These are phyloP conservation scores for Kurtzmaniella cleridarum DNA, from an alignment of 805 yeast genomes.

Conservation along the genomic window DNA sequence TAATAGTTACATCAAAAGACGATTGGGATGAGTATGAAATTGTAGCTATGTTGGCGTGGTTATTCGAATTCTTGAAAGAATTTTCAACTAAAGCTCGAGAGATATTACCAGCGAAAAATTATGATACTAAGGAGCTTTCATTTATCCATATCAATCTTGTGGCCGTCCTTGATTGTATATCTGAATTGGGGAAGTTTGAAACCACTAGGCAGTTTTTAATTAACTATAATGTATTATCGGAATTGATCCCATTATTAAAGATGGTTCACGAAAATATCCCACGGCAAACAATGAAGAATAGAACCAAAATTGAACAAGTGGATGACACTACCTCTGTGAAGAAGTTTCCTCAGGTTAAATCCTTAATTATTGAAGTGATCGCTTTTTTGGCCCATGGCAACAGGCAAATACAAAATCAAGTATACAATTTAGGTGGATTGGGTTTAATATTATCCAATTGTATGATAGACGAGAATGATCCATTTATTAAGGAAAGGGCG, in stretches of 20 bases:
- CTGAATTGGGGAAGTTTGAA: constrained; percentile 37
- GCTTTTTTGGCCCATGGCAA: constrained; percentile 51
- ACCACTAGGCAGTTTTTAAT: constrained; percentile 36
- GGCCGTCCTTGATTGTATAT: constrained; percentile 34
- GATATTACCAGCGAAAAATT: constrained; percentile 10
- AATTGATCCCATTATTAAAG: constrained; percentile 32
- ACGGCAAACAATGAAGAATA: constrained; percentile 23
- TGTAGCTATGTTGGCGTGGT: constrained; percentile 39
- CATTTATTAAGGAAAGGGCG: constrained; percentile 79
- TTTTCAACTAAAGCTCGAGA: constrained; percentile 11
- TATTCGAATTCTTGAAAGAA: constrained; percentile 21
- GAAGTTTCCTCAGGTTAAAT: constrained; percentile 59
- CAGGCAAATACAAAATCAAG: constrained; percentile 55
- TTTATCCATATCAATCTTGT: constrained; percentile 13
- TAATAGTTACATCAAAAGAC: constrained; percentile 32
- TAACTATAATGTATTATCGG: constrained; percentile 31
- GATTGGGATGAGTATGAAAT: constrained; percentile 37
- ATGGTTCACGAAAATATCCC: constrained; percentile 37
- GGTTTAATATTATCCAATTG: constrained; percentile 74
- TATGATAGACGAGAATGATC: constrained; percentile 82
- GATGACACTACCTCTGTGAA: neutral
- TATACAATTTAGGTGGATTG: constrained; percentile 63
- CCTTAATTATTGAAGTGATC: constrained; percentile 60
- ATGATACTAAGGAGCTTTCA: constrained; percentile 8
- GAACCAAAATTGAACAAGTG: constrained; percentile 8